Evolutionary conservation across 2,329 filamentous ascomycete genomes (phyloP).

Genomic region (Clonostachys chloroleuca): DNA sequence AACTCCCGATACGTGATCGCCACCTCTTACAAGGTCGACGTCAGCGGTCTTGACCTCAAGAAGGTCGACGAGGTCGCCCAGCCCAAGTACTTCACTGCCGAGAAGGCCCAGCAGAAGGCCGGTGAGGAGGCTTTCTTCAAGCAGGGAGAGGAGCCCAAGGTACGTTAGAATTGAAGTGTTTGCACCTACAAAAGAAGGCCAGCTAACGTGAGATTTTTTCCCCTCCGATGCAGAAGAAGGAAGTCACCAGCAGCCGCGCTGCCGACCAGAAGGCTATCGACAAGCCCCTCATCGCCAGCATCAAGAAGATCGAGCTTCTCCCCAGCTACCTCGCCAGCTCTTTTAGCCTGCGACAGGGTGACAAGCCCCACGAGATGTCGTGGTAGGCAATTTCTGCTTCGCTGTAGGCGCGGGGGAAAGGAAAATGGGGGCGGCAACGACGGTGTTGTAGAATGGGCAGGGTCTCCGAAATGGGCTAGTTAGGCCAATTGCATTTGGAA

Average conservation of each 20-base stretch:
- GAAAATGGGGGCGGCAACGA: slow-evolving; percentile 5
- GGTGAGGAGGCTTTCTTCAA: slow-evolving; percentile 99
- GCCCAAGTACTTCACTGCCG: slow-evolving; percentile 91
- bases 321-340: slow-evolving; percentile 89
- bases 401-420: neutral
- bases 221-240: slow-evolving; percentile 75
- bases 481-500: slow-evolving; percentile 64
- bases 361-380: slow-evolving; percentile 99
- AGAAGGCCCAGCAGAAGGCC: slow-evolving; percentile 93
- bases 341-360: slow-evolving; percentile 98
- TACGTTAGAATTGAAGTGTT: slow-evolving; percentile 37
- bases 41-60: slow-evolving; percentile 80
- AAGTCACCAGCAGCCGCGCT: slow-evolving; percentile 84
- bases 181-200: neutral
- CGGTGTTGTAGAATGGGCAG: slow-evolving; percentile 38
- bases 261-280: slow-evolving; percentile 98
- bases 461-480: slow-evolving; percentile 47
- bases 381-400: slow-evolving; percentile 62
- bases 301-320: slow-evolving; percentile 98
- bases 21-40: slow-evolving; percentile 79
- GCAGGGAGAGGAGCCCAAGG: slow-evolving; percentile 97
- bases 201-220: slow-evolving; percentile 23
- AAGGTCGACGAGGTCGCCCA: slow-evolving; percentile 79
- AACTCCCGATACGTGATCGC: slow-evolving; percentile 93
- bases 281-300: slow-evolving; percentile 88